These are phyloP conservation scores for Zygosaccharomyces pseudobailii DNA, from an alignment of 1,139 yeast species.

Conservation along the genomic window DNA sequence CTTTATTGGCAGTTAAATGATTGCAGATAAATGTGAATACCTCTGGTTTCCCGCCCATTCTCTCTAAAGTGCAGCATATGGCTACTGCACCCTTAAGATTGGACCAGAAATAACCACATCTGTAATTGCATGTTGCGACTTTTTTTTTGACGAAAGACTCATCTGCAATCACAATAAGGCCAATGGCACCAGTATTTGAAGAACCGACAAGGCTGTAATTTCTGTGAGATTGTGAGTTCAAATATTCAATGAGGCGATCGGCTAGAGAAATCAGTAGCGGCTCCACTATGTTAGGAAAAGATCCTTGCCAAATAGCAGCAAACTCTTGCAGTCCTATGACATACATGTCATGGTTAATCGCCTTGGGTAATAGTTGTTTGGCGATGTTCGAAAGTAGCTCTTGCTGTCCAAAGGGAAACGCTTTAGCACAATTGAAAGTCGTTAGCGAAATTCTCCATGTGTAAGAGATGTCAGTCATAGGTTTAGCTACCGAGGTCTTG, in stretches of 20 bases:
- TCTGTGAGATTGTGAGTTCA: slow-evolving; percentile 36
- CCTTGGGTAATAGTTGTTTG: slow-evolving; percentile 12
- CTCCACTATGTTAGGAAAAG: slow-evolving; percentile 42
- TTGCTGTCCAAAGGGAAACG: slow-evolving; percentile 21
- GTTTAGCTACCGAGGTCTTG: background rate
- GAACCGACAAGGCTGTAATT: slow-evolving; percentile 45
- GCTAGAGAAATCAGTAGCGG: slow-evolving; percentile 41
- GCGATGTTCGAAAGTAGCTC: slow-evolving; percentile 10
- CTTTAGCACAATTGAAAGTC: slow-evolving; percentile 32
- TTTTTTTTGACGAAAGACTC: slow-evolving; percentile 36
- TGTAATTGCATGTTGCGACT: slow-evolving; percentile 37
- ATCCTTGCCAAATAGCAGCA: slow-evolving; percentile 59
- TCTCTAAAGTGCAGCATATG: slow-evolving; percentile 41
- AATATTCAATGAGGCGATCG: slow-evolving; percentile 39
- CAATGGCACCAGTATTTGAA: slow-evolving; percentile 61
- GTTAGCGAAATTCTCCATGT: slow-evolving; percentile 14
- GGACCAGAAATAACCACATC: slow-evolving; percentile 55
- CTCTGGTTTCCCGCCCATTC: slow-evolving; percentile 26
- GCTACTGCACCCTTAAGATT: slow-evolving; percentile 76
- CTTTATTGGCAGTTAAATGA: slow-evolving; percentile 78
- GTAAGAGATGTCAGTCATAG: background rate
- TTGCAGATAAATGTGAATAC: slow-evolving; percentile 59
- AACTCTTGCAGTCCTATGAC: slow-evolving; percentile 77
- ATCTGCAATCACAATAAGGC: slow-evolving; percentile 51
- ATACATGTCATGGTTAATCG: slow-evolving; percentile 43